These are phyloP conservation scores for Hemerocallis citrina DNA, from an alignment of 106 monocot genomes.

Conservation along the genomic window DNA sequence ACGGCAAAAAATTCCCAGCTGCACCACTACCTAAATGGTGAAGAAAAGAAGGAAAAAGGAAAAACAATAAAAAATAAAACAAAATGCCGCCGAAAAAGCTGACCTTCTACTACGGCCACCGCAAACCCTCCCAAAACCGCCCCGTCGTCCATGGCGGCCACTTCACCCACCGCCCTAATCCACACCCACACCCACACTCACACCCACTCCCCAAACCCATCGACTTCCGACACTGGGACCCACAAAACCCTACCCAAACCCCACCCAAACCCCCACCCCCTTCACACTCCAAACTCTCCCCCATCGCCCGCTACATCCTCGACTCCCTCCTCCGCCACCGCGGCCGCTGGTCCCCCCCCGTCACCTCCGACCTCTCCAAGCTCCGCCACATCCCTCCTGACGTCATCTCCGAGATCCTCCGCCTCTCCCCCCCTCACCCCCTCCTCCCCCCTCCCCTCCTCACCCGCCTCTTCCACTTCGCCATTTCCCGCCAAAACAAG, in stretches of 20 bases:
- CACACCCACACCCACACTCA: slow-evolving; percentile 11
- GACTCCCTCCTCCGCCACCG: slow-evolving; percentile 64
- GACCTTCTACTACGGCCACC: slow-evolving; percentile 61
- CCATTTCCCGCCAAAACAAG: slow-evolving; percentile 64
- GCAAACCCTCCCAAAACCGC: slow-evolving; percentile 39
- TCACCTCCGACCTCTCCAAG: slow-evolving; percentile 74
- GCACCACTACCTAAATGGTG: no score
- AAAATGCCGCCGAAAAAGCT: slow-evolving; percentile 25
- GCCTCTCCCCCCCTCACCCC: slow-evolving; percentile 10
- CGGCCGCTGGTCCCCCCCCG: slow-evolving; percentile 52
- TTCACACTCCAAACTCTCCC: slow-evolving; percentile 53
- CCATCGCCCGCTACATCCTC: slow-evolving; percentile 74
- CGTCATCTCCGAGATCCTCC: slow-evolving; percentile 76
- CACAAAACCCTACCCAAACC: slow-evolving; percentile 7
- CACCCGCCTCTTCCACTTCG: slow-evolving; percentile 84
- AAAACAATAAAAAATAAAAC: no score
- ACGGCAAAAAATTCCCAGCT: no score
- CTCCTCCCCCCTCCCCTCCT: slow-evolving; percentile 31
- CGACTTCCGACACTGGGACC: slow-evolving; percentile 64
- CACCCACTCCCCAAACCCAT: slow-evolving; percentile 15
- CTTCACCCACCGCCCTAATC: slow-evolving; percentile 19
- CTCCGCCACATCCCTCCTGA: slow-evolving; percentile 75
- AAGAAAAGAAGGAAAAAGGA: no score
- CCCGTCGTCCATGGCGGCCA: slow-evolving; percentile 44
- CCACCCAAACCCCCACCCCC: background rate